phyloP scores from a whole-genome alignment of 169 alveolate genomes.

The Theileria parva region DNA sequence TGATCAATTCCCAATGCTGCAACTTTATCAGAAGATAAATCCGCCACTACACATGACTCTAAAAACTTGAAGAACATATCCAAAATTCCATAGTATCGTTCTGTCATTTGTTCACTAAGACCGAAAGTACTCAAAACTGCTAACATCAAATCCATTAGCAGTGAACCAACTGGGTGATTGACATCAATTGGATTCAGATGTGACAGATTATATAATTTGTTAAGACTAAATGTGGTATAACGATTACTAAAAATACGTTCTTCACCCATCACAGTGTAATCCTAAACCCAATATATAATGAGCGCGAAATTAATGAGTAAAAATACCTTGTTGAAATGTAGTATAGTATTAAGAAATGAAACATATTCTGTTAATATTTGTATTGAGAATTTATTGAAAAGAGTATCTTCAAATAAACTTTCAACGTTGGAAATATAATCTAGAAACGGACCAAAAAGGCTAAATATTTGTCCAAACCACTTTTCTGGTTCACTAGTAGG shows the following conservation, averaged over 20 bases:
- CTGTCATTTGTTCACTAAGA: background rate
- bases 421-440: background rate
- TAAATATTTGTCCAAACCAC: background rate
- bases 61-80: background rate
- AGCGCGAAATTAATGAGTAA: background rate
- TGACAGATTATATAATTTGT: background rate
- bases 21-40: background rate
- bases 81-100: background rate
- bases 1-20: background rate
- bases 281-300: background rate
- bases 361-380: conserved; percentile 5
- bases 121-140: background rate
- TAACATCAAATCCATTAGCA: background rate
- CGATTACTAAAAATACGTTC: background rate
- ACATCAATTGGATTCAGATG: background rate
- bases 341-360: background rate
- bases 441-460: background rate
- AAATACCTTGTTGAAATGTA: background rate
- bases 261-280: background rate
- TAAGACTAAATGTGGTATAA: background rate
- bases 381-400: background rate
- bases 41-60: background rate
- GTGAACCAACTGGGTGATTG: background rate
- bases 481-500: background rate
- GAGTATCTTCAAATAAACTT: background rate